Evolutionary conservation across 2,329 filamentous ascomycete species (phyloP).

Genomic region (Sporothrix sp.): DNA sequence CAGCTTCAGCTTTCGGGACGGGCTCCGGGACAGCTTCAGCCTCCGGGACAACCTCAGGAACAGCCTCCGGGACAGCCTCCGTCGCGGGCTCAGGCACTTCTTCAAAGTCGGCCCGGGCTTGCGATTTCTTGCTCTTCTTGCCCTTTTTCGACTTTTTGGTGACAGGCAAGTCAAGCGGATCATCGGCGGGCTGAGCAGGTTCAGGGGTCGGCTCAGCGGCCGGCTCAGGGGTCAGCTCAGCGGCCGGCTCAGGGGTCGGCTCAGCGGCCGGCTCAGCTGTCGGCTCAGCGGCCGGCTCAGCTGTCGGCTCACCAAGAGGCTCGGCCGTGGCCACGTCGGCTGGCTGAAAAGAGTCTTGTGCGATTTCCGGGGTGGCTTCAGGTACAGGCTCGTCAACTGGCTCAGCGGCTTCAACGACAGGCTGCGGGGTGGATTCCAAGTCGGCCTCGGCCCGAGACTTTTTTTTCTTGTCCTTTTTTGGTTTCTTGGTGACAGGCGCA

Average conservation of each 20-base stretch:
- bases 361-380: too few species aligned
- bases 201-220: not conserved
- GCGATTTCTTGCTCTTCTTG: conserved; percentile 10
- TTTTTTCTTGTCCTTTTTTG: not conserved
- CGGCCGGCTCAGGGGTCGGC: not conserved
- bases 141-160: conserved; percentile 11
- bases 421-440: not conserved
- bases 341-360: too few species aligned
- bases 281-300: not conserved
- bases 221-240: not conserved
- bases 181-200: not conserved
- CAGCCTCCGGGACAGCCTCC: too few species aligned
- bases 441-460: not conserved
- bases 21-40: conserved; percentile 6
- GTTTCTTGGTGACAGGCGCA: not conserved
- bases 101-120: too few species aligned
- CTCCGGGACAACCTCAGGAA: too few species aligned
- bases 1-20: too few species aligned
- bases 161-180: not conserved
- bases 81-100: too few species aligned
- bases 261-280: not conserved
- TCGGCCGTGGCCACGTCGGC: too few species aligned
- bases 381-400: not conserved
- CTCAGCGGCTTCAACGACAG: not conserved
- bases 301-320: not conserved